Evolutionary conservation across 805 yeast species (phyloP).

Genomic region (Saccharomycopsis vini): DNA sequence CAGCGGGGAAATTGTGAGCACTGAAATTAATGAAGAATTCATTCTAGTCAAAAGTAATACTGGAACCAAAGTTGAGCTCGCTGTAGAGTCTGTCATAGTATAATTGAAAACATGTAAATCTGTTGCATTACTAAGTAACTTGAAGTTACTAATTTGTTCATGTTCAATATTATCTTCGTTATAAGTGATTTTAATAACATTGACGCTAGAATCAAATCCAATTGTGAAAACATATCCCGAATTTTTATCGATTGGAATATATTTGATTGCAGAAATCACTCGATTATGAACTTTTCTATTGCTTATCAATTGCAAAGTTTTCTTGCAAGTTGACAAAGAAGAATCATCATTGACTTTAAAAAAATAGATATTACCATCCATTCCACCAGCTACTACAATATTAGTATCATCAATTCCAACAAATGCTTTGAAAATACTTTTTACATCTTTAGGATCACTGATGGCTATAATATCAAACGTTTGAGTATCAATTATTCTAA

Average conservation of each 20-base stretch:
- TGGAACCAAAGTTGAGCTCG: background rate
- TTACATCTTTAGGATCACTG: background rate
- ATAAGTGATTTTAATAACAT: conserved; percentile 21
- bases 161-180: conserved; percentile 7
- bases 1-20: conserved; percentile 33
- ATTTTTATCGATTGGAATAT: conserved; percentile 13
- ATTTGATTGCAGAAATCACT: conserved; percentile 30
- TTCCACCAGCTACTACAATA: conserved; percentile 36
- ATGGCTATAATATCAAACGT: background rate
- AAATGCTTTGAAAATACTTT: conserved; percentile 30
- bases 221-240: conserved; percentile 38
- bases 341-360: conserved; percentile 7
- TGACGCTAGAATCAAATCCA: conserved; percentile 50
- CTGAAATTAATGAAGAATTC: conserved; percentile 32
- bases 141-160: conserved; percentile 23
- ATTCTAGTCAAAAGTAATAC: background rate
- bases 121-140: conserved; percentile 43
- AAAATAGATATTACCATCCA: conserved; percentile 39
- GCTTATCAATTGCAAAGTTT: conserved; percentile 1
- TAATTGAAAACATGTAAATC: conserved; percentile 34
- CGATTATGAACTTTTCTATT: conserved; percentile 31
- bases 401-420: conserved; percentile 24
- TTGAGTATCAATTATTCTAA: conserved; percentile 19
- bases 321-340: no score
- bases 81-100: conserved; percentile 4